Evolutionary conservation across 441 rosid species (phyloP).

Genomic region (Euphorbia celastroides): DNA sequence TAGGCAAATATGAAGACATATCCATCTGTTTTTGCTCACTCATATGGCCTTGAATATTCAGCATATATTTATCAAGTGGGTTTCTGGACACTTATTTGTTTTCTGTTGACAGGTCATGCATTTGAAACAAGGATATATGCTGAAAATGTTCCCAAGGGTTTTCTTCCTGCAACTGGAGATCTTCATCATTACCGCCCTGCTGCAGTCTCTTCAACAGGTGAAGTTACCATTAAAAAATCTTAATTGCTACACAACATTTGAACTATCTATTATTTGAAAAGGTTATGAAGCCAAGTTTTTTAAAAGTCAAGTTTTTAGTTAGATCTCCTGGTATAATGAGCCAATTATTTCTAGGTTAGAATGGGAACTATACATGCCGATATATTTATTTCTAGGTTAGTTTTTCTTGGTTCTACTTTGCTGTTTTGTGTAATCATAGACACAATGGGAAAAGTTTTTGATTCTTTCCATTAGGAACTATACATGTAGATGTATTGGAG

Average conservation of each 20-base stretch:
- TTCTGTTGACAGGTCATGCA: conserved; percentile 70
- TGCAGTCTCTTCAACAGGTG: conserved; percentile 70
- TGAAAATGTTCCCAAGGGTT: conserved; percentile 89
- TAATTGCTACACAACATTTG: neutral
- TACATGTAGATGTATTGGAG: neutral
- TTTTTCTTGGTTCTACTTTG: too few species aligned
- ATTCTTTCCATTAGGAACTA: too few species aligned
- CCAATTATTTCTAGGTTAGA: conserved; percentile 6
- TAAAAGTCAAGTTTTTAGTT: neutral
- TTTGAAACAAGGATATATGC: conserved; percentile 97
- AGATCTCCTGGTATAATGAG: conserved; percentile 1
- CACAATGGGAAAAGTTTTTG: neutral
- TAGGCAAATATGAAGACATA: neutral
- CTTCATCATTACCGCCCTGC: conserved; percentile 80
- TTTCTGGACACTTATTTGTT: neutral
- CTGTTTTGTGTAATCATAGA: neutral
- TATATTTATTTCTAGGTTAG: too few species aligned
- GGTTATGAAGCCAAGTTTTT: conserved; percentile 11
- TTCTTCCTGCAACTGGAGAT: conserved; percentile 95
- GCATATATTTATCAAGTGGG: neutral
- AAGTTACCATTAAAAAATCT: conserved; percentile 13
- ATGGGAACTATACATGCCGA: neutral
- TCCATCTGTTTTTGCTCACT: neutral
- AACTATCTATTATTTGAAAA: conserved; percentile 7
- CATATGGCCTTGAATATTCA: conserved; percentile 2